Evolutionary conservation across 176 grass and related monocot species (phyloP).

Genomic region (Carex kokanica): DNA sequence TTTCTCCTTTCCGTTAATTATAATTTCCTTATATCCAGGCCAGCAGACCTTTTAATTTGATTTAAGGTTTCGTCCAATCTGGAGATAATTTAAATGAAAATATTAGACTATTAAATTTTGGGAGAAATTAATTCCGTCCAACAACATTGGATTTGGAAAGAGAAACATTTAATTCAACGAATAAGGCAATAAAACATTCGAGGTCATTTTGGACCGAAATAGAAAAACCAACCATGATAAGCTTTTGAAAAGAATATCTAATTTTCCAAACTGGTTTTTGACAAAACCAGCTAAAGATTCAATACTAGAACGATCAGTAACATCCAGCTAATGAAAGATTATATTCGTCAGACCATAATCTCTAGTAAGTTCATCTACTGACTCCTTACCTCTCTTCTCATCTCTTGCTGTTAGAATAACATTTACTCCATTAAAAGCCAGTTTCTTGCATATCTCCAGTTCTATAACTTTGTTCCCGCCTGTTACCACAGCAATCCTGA

Average conservation of each 20-base stretch:
- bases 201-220: no score
- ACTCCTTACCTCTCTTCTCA: constrained; percentile 38
- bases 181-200: no score
- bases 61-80: no score
- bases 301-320: constrained; percentile 34
- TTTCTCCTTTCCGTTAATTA: no score
- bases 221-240: no score
- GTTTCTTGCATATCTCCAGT: constrained; percentile 47
- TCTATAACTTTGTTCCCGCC: constrained; percentile 67
- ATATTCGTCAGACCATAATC: constrained; percentile 17
- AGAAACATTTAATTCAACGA: no score
- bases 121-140: no score
- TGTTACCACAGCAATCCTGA: constrained; percentile 60
- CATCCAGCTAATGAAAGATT: neutral
- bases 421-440: constrained; percentile 32
- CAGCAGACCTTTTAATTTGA: no score
- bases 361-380: constrained; percentile 27
- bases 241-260: constrained; percentile 82
- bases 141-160: no score
- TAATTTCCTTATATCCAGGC: no score
- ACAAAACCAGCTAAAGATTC: constrained; percentile 31
- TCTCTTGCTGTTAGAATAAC: constrained; percentile 73
- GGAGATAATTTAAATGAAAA: neutral
- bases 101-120: no score
- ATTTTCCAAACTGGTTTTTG: constrained; percentile 41